These are phyloP conservation scores for Rhododendron vialii DNA, from an alignment of 148 eudicot species.

Conservation along the genomic window DNA sequence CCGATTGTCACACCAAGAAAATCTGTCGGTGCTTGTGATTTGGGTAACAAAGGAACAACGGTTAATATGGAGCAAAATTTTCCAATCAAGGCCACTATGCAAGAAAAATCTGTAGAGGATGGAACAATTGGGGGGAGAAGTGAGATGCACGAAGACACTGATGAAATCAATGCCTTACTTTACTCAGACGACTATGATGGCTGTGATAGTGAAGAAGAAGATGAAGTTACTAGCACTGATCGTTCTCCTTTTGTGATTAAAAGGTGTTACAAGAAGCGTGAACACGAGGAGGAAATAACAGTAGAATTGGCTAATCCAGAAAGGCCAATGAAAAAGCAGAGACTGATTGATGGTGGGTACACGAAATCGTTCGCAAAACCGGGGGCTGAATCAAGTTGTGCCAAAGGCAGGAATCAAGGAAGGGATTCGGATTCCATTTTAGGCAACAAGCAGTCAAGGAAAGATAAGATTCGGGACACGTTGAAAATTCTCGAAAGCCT, in stretches of 20 bases:
- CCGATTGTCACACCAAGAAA: constrained; percentile 10
- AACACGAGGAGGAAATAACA: constrained; percentile 14
- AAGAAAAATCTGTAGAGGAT: constrained; percentile 45
- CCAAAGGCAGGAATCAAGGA: background rate
- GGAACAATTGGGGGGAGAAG: constrained; percentile 34
- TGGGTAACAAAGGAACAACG: constrained; percentile 3
- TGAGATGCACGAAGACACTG: constrained; percentile 60
- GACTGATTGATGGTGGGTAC: constrained; percentile 37
- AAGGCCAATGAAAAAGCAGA: constrained; percentile 46
- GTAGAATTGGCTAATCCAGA: constrained; percentile 41
- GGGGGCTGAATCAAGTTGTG: constrained; percentile 35
- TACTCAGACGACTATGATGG: constrained; percentile 49
- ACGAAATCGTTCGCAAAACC: constrained; percentile 20
- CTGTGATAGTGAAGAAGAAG: constrained; percentile 19
- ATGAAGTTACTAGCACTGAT: constrained; percentile 61
- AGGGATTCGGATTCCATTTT: constrained; percentile 18
- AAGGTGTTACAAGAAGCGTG: constrained; percentile 20
- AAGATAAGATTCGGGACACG: constrained; percentile 47
- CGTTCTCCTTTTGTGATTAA: constrained; percentile 40
- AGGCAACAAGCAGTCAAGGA: constrained; percentile 33
- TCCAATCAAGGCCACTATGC: constrained; percentile 19
- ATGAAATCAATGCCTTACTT: constrained; percentile 73
- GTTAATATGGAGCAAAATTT: constrained; percentile 17
- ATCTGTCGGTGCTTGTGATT: constrained; percentile 10
- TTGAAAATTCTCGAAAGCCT: constrained; percentile 43